Percentiles rank a stretch among this genome's conserved stretches.
These are phyloP conservation scores for Byssothecium circinans DNA, from an alignment of 2,329 filamentous ascomycete species.

Conservation along the genomic window DNA sequence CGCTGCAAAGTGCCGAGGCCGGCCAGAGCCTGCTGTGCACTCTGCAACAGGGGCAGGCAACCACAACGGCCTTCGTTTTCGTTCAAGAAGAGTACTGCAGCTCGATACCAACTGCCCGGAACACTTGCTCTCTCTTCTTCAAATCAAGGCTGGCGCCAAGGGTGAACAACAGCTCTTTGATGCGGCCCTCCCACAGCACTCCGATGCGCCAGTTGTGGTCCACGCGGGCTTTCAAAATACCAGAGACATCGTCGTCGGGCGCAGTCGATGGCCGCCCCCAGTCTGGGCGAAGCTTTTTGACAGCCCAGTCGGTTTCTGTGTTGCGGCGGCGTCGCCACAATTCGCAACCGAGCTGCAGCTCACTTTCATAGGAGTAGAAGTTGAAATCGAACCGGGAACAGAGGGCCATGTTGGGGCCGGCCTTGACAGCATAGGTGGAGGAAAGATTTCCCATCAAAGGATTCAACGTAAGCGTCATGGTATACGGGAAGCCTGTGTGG, in stretches of 20 bases:
- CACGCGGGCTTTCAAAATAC: constrained; percentile 85
- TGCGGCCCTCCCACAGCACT: constrained; percentile 86
- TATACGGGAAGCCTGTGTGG: constrained; percentile 84
- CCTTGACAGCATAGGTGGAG: constrained; percentile 88
- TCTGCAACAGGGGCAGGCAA: constrained; percentile 6
- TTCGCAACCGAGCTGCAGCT: constrained; percentile 88
- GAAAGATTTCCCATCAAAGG: constrained; percentile 93
- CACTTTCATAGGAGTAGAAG: constrained; percentile 96
- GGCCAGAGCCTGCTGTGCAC: constrained; percentile 8
- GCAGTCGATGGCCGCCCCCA: constrained; percentile 40
- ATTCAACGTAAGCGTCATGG: constrained; percentile 89
- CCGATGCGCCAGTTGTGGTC: constrained; percentile 87
- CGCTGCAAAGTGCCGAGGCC: constrained; percentile 7
- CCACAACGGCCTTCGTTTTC: constrained; percentile 19
- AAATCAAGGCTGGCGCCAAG: constrained; percentile 85
- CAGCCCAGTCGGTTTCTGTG: constrained; percentile 49
- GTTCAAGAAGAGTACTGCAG: constrained; percentile 78
- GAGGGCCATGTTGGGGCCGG: constrained; percentile 78
- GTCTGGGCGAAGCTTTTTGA: constrained; percentile 46
- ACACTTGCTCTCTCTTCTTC: constrained; percentile 72
- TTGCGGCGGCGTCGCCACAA: constrained; percentile 70
- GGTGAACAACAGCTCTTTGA: constrained; percentile 91
- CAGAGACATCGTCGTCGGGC: constrained; percentile 69
- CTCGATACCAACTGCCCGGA: constrained; percentile 75
- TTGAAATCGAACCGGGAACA: constrained; percentile 96